Evolutionary conservation across 1,139 yeast species (phyloP), one percentile per base, ranked within the genome.

Genomic region (Nakaseomyces uthaithaninus): DNA sequence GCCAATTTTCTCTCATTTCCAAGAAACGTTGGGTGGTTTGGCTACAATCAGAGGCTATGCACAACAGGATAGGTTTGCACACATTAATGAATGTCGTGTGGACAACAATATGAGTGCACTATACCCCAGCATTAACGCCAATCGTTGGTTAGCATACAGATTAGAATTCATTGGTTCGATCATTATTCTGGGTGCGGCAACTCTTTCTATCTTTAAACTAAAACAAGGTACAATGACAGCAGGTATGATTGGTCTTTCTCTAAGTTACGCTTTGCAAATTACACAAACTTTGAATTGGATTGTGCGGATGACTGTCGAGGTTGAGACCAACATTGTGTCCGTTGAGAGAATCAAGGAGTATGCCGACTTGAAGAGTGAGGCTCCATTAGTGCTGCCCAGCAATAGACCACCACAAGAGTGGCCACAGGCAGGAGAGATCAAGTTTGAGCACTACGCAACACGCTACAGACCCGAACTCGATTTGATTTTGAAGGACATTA

Each of bases 241-340:
- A 14, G 97, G 97, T 64, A 67, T 83, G 59, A 89, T 89, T 57
- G 98, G 97, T 70, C 71, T 91, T 52, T 83, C 95, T 18, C 84
- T 91, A 49, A 82, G 94, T 36, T 91, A 91, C 61, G 91, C 97
- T 3, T 71, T 91, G 51, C 95, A 87, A 63, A 74, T 87, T 46
- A 91, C 97, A 0, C 96, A 89, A 64, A 74, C 95, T 0, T 73
- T 91, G 64, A 89, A 89, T 64, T 89, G 97, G 97, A 86, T 89
- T 63, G 96, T 91, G 26, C 74, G 97, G 65, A 89, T 89, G 97
- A 86, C 95, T 0, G 97, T 89, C 42, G 97, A 89, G 55, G 95
- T 91, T 40, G 98, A 91, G 60, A 86, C 96, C 10, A 89, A 89
- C 61, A 89, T 91, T 66, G 97, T 91, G 36, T 84, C 95, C 5